Evolutionary conservation across 2,329 filamentous ascomycete genomes (phyloP).

Genomic region (Sporothrix humicola): DNA sequence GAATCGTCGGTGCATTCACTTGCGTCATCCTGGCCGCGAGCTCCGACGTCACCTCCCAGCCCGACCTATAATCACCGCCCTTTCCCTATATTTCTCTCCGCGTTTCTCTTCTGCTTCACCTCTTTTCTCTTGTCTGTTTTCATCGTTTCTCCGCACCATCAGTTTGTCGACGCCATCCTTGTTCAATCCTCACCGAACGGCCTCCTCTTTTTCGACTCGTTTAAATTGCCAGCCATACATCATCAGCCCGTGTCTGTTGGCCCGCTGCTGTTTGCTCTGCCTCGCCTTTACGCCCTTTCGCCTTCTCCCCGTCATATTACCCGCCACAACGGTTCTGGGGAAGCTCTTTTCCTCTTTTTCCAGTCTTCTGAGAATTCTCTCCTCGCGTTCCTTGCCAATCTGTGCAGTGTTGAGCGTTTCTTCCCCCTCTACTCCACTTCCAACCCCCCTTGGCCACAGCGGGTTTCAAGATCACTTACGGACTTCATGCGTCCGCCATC

Average conservation of each 20-base stretch:
- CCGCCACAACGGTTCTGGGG: background rate
- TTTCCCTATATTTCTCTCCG: background rate
- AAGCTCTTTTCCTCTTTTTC: background rate
- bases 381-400: background rate
- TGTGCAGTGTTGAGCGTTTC: background rate
- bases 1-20: slow-evolving; percentile 24
- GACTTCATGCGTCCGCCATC: slow-evolving; percentile 35
- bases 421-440: slow-evolving; percentile 29
- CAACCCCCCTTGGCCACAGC: slow-evolving; percentile 24
- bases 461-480: slow-evolving; percentile 36
- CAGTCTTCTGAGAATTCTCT: background rate
- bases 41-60: background rate
- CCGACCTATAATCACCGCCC: background rate
- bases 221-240: background rate
- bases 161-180: background rate
- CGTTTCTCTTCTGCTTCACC: background rate
- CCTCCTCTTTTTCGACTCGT: background rate
- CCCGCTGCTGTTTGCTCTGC: slow-evolving; percentile 20
- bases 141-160: background rate
- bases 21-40: background rate
- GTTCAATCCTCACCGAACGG: background rate
- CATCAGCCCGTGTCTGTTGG: slow-evolving; percentile 11
- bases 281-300: background rate
- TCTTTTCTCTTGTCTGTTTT: background rate
- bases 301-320: slow-evolving; percentile 20